A percentile compares a stretch with the other conserved stretches of the same genome.
phyloP scores from a whole-genome alignment of 1,284 basidiomycete genomes.

The Leccinum subrobustum region DNA sequence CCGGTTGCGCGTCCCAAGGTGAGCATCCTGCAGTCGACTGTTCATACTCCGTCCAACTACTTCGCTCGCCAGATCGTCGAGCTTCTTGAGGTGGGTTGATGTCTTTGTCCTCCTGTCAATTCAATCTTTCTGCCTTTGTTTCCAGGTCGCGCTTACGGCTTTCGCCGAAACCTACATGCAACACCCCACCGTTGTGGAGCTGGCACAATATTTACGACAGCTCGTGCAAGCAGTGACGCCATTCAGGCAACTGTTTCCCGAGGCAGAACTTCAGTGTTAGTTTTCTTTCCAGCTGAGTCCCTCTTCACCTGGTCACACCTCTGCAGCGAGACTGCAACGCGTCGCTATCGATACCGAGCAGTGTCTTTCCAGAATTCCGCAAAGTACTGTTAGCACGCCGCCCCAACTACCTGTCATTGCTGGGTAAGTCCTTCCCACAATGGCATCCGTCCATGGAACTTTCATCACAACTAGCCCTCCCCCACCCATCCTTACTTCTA shows the following conservation, averaged over 20 bases:
- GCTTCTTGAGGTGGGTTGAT: slow-evolving; percentile 27
- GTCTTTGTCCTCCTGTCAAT: background rate
- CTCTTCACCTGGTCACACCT: background rate
- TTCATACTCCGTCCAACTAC: background rate
- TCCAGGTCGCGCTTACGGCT: slow-evolving; percentile 24
- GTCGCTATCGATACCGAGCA: slow-evolving; percentile 12
- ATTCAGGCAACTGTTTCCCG: slow-evolving; percentile 22
- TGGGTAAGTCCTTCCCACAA: slow-evolving; percentile 15
- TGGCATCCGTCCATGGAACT: background rate
- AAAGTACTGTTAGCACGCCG: background rate
- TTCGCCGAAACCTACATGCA: slow-evolving; percentile 17
- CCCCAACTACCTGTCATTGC: background rate
- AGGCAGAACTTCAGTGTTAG: slow-evolving; percentile 27
- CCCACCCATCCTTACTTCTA: background rate
- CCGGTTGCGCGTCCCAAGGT: slow-evolving; percentile 30
- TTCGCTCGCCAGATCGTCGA: slow-evolving; percentile 24
- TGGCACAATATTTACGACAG: slow-evolving; percentile 13
- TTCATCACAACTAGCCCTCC: slow-evolving; percentile 4
- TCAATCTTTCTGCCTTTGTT: background rate
- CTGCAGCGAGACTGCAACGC: slow-evolving; percentile 22
- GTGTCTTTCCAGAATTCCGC: background rate
- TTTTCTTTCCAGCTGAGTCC: background rate
- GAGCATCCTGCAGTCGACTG: background rate
- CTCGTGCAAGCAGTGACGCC: slow-evolving; percentile 23
- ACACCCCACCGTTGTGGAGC: slow-evolving; percentile 1